Evolutionary conservation across 2,329 filamentous ascomycete species (phyloP).

Genomic region (Aspergillus intermedius): DNA sequence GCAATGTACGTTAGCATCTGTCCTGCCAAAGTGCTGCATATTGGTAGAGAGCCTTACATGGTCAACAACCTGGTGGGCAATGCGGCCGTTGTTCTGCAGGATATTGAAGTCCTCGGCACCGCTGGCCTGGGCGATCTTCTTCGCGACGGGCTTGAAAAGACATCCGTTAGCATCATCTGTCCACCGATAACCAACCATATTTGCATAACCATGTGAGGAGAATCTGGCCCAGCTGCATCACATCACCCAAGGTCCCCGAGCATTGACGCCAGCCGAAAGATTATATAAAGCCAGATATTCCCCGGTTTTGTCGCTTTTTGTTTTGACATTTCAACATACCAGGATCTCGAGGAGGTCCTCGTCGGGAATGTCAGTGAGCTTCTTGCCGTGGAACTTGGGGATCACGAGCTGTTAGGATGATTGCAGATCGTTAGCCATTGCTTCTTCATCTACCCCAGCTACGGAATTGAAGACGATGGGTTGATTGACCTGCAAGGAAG

Average conservation of each 20-base stretch:
- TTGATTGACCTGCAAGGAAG: neutral
- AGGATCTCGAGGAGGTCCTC: slow-evolving; percentile 77
- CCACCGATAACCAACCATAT: neutral
- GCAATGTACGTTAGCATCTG: neutral
- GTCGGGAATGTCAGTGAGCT: slow-evolving; percentile 88
- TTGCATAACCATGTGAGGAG: neutral
- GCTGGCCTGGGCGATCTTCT: slow-evolving; percentile 73
- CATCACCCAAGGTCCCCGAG: slow-evolving; percentile 20
- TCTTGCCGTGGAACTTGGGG: slow-evolving; percentile 87
- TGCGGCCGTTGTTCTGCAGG: slow-evolving; percentile 87
- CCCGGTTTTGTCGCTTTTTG: neutral
- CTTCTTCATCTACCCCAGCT: neutral
- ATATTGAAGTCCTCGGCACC: slow-evolving; percentile 83
- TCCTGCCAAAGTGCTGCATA: neutral
- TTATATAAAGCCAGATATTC: neutral
- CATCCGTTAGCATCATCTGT: neutral
- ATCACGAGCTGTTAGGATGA: slow-evolving; percentile 68
- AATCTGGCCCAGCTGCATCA: neutral
- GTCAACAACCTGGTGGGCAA: slow-evolving; percentile 87
- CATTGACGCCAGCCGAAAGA: slow-evolving; percentile 4
- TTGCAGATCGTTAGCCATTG: slow-evolving; percentile 6
- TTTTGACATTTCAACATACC: slow-evolving; percentile 40
- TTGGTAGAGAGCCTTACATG: slow-evolving; percentile 58
- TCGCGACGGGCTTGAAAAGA: slow-evolving; percentile 58
- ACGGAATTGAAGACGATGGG: neutral